A percentile compares a stretch with the other conserved stretches of the same genome.
Evolutionary conservation across 2,329 filamentous ascomycete species (phyloP).

Genomic region (Alternaria gaisen): DNA sequence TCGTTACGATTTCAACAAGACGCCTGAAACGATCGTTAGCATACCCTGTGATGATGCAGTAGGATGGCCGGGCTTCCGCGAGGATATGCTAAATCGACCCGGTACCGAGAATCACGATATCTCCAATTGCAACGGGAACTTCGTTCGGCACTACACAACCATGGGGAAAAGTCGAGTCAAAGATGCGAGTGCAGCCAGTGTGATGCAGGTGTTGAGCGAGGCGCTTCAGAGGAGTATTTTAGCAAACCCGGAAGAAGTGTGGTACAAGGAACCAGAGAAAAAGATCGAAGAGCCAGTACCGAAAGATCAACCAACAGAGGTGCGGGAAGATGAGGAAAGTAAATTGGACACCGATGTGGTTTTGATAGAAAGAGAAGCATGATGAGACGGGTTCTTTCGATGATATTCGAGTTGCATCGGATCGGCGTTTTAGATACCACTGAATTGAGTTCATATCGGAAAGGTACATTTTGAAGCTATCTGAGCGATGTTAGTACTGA

Average conservation of each 20-base stretch:
- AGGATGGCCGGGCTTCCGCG: conserved; percentile 40
- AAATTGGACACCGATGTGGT: neutral
- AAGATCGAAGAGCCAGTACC: neutral
- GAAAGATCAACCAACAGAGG: neutral
- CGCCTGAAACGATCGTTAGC: conserved; percentile 35
- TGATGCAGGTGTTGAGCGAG: conserved; percentile 26
- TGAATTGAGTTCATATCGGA: neutral
- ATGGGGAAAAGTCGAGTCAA: conserved; percentile 26
- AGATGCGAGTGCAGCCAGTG: conserved; percentile 10
- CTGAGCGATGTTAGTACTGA: neutral
- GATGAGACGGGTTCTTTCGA: neutral
- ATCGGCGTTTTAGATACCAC: neutral
- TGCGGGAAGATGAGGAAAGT: neutral
- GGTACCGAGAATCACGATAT: conserved; percentile 10
- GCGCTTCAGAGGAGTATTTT: conserved; percentile 20
- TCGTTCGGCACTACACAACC: conserved; percentile 41
- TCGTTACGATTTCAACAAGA: conserved; percentile 43
- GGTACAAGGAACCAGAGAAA: conserved; percentile 23
- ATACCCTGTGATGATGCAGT: conserved; percentile 49
- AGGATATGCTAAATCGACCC: conserved; percentile 18
- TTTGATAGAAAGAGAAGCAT: conserved; percentile 3
- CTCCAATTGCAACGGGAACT: conserved; percentile 39
- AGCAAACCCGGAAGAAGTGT: conserved; percentile 10
- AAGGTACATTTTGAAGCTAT: neutral
- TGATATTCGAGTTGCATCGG: neutral